Base-by-base conservation (phyloP, 176 grass and related monocot genomes). In the Oryza brachyantha region DNA sequence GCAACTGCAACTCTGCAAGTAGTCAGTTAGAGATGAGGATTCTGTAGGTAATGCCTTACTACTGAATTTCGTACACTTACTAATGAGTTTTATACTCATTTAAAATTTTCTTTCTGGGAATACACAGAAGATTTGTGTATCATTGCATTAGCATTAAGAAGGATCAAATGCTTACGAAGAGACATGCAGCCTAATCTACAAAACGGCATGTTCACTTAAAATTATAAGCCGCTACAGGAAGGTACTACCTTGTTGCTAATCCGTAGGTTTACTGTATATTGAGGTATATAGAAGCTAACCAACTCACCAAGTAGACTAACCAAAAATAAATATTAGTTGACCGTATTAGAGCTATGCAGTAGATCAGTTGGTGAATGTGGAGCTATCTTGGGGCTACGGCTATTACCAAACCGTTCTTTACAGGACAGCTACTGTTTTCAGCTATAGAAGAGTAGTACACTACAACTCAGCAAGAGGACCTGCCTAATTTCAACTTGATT, bases 41-140 rank as follows among this genome's bases (percentile, higher is more conserved):
- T 40, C 72, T 64, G 32, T n/a, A 45, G 76, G 41, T 31, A 80
- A 61, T 26, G 41, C 41, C 55, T 45, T 70, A 55, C 32, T 57
- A 57, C 52, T 24, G 19, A 57, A 24, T 24, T 57, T 24, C 52
- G 24, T 24, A 10, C 52, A 57, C n/a, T 8, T 57, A 2, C n/a
- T 24, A 57, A 1, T 24, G 21, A 57, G 48, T 52, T 52, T n/a
- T 52, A 7, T 52, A n/a, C 48, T 41, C 10, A 41, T 10, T 41
- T 41, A 41, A 41, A 41, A 41, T 41, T 4, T 32, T 32, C 16
- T 50, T 50, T 19, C 13, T 50, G 4, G 16, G 46, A 19, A 19
- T 50, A 19, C 43, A 5, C 46, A 21, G 2, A 50, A 50, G 16
- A 50, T 19, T 50, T 50, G 16, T 6, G 1, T 50, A 50, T 19